These are phyloP conservation scores for Eugenia klotzschiana DNA, from an alignment of 441 rosid species.

Conservation along the genomic window DNA sequence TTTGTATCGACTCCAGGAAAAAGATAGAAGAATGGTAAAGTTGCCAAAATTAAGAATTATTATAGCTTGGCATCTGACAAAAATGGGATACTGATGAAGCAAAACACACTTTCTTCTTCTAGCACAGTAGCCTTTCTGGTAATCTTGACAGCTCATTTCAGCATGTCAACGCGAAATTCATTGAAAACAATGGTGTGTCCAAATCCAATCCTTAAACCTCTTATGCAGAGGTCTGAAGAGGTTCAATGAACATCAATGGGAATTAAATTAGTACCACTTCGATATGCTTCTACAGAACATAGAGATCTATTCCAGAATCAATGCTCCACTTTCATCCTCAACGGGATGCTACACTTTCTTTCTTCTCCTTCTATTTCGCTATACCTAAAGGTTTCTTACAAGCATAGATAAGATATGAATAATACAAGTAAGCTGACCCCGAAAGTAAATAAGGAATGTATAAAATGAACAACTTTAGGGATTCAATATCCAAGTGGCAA, in stretches of 20 bases:
- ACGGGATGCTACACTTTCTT: neutral
- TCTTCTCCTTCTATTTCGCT: neutral
- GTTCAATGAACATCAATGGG: neutral
- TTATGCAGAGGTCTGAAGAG: neutral
- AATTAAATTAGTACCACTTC: neutral
- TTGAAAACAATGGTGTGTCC: neutral
- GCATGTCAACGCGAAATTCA: neutral
- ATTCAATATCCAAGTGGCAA: neutral
- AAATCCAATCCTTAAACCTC: neutral
- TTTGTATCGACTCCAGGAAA: neutral
- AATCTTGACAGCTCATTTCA: neutral
- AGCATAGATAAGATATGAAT: neutral
- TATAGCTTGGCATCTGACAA: neutral
- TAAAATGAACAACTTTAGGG: neutral
- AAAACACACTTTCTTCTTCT: neutral
- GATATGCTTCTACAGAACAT: neutral
- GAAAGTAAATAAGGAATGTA: neutral
- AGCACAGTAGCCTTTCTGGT: neutral
- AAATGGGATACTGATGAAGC: neutral
- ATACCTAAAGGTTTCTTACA: neutral
- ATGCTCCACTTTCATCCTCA: neutral
- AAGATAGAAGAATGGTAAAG: neutral
- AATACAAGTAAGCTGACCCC: neutral
- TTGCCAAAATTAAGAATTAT: neutral
- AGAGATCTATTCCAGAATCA: neutral